phyloP scores from a whole-genome alignment of 371 early-diverging fungal genomes.

The Rhizopus stolonifer region DNA sequence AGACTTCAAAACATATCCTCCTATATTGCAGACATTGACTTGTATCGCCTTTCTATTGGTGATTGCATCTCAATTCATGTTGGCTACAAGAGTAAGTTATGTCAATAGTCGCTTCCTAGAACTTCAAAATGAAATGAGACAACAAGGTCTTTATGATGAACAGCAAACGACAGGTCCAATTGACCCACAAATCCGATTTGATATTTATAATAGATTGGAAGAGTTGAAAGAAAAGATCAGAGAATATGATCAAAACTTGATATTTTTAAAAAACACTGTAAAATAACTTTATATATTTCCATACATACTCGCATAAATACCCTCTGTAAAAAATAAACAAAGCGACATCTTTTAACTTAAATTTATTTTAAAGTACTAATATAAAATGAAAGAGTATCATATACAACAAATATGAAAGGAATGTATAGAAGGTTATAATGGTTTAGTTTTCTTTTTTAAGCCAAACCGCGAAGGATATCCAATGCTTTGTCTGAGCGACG shows the following conservation, averaged over 20 bases:
- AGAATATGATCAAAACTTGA: slow-evolving; percentile 14
- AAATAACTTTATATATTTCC: not conserved
- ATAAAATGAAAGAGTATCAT: not conserved
- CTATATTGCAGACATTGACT: not conserved
- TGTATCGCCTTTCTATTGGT: slow-evolving; percentile 13
- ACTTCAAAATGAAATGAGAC: not conserved
- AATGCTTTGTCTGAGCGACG: slow-evolving; percentile 30
- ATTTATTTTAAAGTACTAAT: no score
- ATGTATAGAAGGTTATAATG: not conserved
- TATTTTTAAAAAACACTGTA: slow-evolving; percentile 5
- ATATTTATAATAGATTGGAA: slow-evolving; percentile 11
- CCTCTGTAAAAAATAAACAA: no score
- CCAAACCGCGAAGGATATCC: slow-evolving; percentile 35
- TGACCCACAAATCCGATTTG: slow-evolving; percentile 2
- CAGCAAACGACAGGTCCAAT: slow-evolving; percentile 4
- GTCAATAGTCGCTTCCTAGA: slow-evolving; percentile 10
- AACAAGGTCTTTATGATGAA: not conserved
- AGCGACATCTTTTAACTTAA: no score
- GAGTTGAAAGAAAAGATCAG: slow-evolving; percentile 10
- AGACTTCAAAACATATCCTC: not conserved
- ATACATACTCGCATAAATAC: not conserved
- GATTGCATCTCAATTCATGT: slow-evolving; percentile 13
- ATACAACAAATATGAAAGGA: not conserved
- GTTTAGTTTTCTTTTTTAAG: slow-evolving; percentile 7
- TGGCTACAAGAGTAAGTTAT: slow-evolving; percentile 16